A percentile compares a stretch with the other conserved stretches of the same genome.
phyloP scores from a whole-genome alignment of 805 yeast species.

The Teunomyces tritomae region DNA sequence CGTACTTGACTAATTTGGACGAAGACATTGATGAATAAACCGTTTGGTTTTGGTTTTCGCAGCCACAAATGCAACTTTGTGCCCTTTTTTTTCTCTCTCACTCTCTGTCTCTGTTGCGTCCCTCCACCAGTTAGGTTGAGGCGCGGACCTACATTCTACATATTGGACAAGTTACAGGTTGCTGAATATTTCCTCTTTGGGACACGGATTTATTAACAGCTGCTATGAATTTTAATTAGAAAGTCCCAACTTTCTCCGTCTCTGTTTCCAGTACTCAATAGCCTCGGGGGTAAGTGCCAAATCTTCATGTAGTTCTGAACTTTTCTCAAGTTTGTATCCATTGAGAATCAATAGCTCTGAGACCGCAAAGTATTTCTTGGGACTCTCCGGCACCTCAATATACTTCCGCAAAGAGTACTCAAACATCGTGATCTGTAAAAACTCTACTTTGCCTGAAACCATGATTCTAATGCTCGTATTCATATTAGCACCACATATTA shows the following conservation, averaged over 20 bases:
- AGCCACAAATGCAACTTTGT: constrained; percentile 9
- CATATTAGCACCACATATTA: constrained; percentile 49
- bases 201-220: neutral
- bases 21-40: neutral
- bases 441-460: constrained; percentile 15
- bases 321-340: constrained; percentile 48
- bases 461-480: constrained; percentile 38
- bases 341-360: constrained; percentile 58
- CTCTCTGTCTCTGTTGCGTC: neutral
- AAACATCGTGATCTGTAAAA: constrained; percentile 26
- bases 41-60: constrained; percentile 4
- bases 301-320: constrained; percentile 21
- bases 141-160: too few relatives aligned
- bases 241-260: constrained; percentile 8
- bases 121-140: too few relatives aligned
- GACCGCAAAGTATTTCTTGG: constrained; percentile 37
- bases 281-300: constrained; percentile 47
- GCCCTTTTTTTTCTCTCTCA: neutral
- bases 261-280: constrained; percentile 48
- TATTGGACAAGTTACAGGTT: neutral
- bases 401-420: constrained; percentile 54
- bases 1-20: constrained; percentile 14
- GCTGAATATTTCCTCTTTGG: neutral
- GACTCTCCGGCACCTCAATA: constrained; percentile 16
- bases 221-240: neutral